Evolutionary conservation across 805 yeast species (phyloP).

Genomic region (Suhomyces kilbournensis): DNA sequence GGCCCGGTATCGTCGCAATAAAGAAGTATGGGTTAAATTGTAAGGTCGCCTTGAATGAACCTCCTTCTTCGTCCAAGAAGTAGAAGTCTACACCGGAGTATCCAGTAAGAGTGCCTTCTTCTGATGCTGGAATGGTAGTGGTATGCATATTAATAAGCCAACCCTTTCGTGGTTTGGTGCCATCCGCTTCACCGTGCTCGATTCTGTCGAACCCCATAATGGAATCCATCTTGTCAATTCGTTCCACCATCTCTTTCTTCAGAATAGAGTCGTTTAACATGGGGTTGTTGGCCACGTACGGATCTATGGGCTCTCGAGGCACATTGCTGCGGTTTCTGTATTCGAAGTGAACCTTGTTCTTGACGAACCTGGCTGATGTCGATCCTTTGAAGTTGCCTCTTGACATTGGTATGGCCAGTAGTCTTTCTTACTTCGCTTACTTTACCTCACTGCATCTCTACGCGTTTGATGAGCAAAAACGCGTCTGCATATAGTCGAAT

Average conservation of each 20-base stretch:
- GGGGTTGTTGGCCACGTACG: constrained; percentile 29
- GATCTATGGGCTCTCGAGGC: constrained; percentile 8
- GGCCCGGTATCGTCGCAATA: constrained; percentile 58
- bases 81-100: constrained; percentile 90
- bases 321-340: constrained; percentile 11
- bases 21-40: constrained; percentile 86
- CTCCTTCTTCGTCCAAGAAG: constrained; percentile 95
- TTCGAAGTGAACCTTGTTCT: constrained; percentile 28
- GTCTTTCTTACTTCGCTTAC: background rate
- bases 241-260: constrained; percentile 53
- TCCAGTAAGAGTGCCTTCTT: constrained; percentile 50
- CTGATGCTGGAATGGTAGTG: constrained; percentile 62
- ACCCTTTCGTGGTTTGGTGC: constrained; percentile 56
- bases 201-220: constrained; percentile 86
- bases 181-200: constrained; percentile 63
- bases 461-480: background rate
- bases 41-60: constrained; percentile 82
- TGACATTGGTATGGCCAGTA: constrained; percentile 1
- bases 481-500: background rate
- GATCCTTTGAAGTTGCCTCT: constrained; percentile 37
- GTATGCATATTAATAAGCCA: constrained; percentile 97
- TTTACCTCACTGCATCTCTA: background rate
- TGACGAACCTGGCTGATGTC: constrained; percentile 51
- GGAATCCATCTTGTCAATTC: constrained; percentile 67
- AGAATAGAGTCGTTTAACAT: constrained; percentile 37